These are phyloP conservation scores for Parastagonospora nodorum DNA, from an alignment of 2,329 filamentous ascomycete species.

Conservation along the genomic window DNA sequence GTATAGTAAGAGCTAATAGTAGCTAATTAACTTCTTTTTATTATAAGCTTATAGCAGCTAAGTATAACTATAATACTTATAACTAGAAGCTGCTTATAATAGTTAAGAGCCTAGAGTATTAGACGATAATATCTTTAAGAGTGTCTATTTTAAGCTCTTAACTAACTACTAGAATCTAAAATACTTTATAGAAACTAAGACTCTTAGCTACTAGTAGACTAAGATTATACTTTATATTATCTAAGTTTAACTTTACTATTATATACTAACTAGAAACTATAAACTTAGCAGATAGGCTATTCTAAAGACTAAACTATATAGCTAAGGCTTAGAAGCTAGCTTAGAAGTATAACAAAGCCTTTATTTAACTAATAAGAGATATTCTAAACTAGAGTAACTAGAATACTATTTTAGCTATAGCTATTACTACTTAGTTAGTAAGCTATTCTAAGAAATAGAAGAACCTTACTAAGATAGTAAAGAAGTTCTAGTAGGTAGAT, in stretches of 20 bases:
- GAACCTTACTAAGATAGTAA: too few species aligned
- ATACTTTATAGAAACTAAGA: conserved; percentile 7
- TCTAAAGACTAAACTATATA: conserved; percentile 1
- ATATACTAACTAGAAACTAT: background rate
- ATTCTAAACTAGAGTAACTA: background rate
- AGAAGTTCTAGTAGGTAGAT: too few species aligned
- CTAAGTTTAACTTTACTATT: conserved; percentile 3
- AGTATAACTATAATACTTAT: conserved; percentile 6
- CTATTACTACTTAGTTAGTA: background rate
- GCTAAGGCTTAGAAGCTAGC: background rate
- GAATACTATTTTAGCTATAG: background rate
- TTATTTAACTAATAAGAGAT: background rate
- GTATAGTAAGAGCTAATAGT: background rate
- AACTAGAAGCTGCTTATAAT: conserved; percentile 6
- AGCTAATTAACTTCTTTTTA: conserved; percentile 1
- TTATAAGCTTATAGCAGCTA: background rate
- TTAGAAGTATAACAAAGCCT: background rate
- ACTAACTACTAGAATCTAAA: conserved; percentile 8
- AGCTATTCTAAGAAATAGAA: background rate
- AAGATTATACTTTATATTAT: background rate
- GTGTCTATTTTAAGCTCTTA: conserved; percentile 1
- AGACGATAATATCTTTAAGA: conserved; percentile 3
- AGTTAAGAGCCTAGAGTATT: conserved; percentile 6
- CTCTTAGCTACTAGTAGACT: background rate
- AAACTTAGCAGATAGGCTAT: conserved; percentile 3